Percentiles rank a stretch among this genome's conserved stretches.
Evolutionary conservation across 176 grass and related monocot genomes (phyloP).

Genomic region (Aechmea fasciata): DNA sequence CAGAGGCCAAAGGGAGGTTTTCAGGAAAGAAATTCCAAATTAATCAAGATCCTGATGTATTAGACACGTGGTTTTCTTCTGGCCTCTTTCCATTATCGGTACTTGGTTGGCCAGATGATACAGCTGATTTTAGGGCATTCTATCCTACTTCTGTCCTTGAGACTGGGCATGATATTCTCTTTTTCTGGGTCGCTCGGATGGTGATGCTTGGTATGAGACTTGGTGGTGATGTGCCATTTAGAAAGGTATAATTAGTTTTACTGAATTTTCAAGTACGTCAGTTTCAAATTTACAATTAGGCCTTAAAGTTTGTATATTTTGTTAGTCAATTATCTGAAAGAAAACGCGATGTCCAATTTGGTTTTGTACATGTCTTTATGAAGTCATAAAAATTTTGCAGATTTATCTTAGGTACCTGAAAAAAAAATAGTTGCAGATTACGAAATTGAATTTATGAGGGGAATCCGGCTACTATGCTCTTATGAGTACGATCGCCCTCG

Average conservation of each 20-base stretch:
- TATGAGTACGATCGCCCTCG: too few relatives aligned
- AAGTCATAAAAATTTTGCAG: too few relatives aligned
- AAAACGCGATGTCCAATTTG: too few relatives aligned
- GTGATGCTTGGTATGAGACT: slow-evolving; percentile 92
- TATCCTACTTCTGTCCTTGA: slow-evolving; percentile 87
- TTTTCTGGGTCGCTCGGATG: slow-evolving; percentile 94
- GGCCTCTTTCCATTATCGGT: slow-evolving; percentile 81
- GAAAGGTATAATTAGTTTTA: slow-evolving; percentile 44
- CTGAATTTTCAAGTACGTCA: background rate
- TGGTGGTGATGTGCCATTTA: slow-evolving; percentile 69
- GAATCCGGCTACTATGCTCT: too few relatives aligned
- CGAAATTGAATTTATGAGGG: background rate
- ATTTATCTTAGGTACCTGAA: background rate
- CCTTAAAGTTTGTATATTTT: too few relatives aligned
- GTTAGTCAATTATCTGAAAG: too few relatives aligned
- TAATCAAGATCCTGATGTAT: slow-evolving; percentile 80
- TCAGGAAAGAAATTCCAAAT: slow-evolving; percentile 48
- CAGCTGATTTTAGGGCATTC: slow-evolving; percentile 58
- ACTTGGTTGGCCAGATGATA: slow-evolving; percentile 77
- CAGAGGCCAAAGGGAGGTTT: slow-evolving; percentile 55
- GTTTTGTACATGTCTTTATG: too few relatives aligned
- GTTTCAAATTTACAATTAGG: background rate
- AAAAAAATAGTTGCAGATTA: background rate
- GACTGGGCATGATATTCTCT: slow-evolving; percentile 82
- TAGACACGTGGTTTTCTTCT: slow-evolving; percentile 92